Base-by-base conservation (phyloP, 73 alveolate genomes). In the Tetrahymena thermophila region DNA sequence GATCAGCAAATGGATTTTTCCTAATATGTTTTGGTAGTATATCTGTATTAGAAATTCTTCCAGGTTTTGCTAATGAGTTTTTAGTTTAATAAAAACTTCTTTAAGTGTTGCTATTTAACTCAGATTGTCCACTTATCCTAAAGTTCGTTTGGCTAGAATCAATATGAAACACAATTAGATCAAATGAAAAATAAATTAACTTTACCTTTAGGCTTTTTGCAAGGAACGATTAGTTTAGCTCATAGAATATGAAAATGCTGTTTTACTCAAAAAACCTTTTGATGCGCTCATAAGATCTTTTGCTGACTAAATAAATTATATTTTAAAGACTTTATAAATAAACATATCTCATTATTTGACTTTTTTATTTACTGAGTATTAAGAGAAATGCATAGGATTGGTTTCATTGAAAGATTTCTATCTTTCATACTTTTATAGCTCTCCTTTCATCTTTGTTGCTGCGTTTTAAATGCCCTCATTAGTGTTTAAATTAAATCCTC, bases 1-100 rank as follows among this genome's bases (percentile, higher is more conserved):
- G 55, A 95, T 95, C 97, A 16, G 97, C 94, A 89, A 95, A 95
- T 28, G 97, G 97, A 37, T 95, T 95, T 35, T 85, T 55, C 50
- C 97, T 85, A n/a, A 89, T 44, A 25, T 95, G 95, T 89, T 93
- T 95, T 43, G 85, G 84, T 44, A 95, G 85, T 34, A 95, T 43
- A 35, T 85, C 55, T 16, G 97, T 94, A 28, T 95, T 43, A 85
- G 93, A 95, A 9, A 95, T 95, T 42, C 93, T 94, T 9, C 94
- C 97, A 0, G 95, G 94, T 84, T 95, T 95, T 25, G 94, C 28
- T 93, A 71, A 71, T 23, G 4, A 31, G 35, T 31, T 71, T 71
- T 31, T 71, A 1, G 89, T 71, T 71, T 71, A 71, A 19, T 71
- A 71, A 71, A 71, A 71, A n/a, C 37, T 71, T 25, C 23, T 71